Conservation (phyloP, 2,329 filamentous ascomycete genomes). For the Coniella lustricola region DNA sequence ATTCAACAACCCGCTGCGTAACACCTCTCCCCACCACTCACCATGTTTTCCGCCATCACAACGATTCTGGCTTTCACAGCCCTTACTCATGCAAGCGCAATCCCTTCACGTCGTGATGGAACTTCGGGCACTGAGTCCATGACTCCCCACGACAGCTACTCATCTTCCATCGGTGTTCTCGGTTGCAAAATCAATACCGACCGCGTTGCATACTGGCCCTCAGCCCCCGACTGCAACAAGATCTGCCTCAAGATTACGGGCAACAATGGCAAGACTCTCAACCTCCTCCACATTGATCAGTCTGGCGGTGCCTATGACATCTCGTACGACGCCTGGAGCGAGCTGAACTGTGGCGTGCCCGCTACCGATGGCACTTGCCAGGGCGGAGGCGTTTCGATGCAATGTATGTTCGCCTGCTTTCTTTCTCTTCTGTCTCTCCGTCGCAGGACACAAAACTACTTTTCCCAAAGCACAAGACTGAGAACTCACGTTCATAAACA, state of each 20-base stretch:
- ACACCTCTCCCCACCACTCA: neutral
- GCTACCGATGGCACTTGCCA: slow-evolving; percentile 37
- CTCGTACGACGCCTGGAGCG: slow-evolving; percentile 56
- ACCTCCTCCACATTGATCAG: slow-evolving; percentile 52
- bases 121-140: slow-evolving; percentile 25
- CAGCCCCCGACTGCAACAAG: slow-evolving; percentile 44
- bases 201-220: slow-evolving; percentile 55
- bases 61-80: neutral
- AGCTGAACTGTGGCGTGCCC: slow-evolving; percentile 42
- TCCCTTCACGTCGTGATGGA: neutral
- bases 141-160: slow-evolving; percentile 51
- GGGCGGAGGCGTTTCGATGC: slow-evolving; percentile 45
- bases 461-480: neutral
- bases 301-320: slow-evolving; percentile 52
- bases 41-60: neutral
- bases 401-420: slow-evolving; percentile 15
- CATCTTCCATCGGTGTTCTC: slow-evolving; percentile 49
- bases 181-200: slow-evolving; percentile 56
- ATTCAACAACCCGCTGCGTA: no score
- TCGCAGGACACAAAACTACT: no score
- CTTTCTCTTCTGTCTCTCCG: no score
- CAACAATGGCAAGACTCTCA: slow-evolving; percentile 37
- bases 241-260: slow-evolving; percentile 49
- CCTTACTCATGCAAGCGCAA: neutral
- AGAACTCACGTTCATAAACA: neutral